A percentile compares a stretch with the other conserved stretches of the same genome.
Evolutionary conservation across 2,329 filamentous ascomycete genomes (phyloP).

Genomic region (Fusarium sulawesiense): DNA sequence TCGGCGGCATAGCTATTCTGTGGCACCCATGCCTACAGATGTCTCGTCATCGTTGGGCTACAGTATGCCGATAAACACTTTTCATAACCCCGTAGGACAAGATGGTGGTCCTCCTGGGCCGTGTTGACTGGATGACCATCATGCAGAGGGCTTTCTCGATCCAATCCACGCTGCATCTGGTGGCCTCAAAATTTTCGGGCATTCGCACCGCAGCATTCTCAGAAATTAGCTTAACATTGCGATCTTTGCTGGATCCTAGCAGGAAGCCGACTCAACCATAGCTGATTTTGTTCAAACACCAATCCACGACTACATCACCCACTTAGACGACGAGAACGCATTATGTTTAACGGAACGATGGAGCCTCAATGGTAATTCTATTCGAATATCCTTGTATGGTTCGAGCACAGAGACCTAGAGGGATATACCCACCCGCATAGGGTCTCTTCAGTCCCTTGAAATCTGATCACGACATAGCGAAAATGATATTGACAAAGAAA

Average conservation of each 20-base stretch:
- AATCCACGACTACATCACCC: neutral
- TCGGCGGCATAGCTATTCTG: slow-evolving; percentile 42
- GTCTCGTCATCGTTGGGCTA: slow-evolving; percentile 41
- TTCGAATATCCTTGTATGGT: neutral
- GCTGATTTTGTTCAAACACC: neutral
- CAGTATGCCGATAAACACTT: slow-evolving; percentile 43
- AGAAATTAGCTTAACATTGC: neutral
- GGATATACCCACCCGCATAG: neutral
- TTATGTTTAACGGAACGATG: neutral
- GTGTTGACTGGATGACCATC: slow-evolving; percentile 37
- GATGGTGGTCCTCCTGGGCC: slow-evolving; percentile 38
- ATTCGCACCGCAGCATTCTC: neutral
- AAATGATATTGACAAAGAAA: neutral
- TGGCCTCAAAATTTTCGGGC: slow-evolving; percentile 2
- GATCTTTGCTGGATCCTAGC: neutral
- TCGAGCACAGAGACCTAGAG: neutral
- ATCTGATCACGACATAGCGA: neutral
- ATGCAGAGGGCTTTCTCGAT: slow-evolving; percentile 12
- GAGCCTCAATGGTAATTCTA: neutral
- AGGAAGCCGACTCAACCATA: neutral
- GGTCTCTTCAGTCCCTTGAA: neutral
- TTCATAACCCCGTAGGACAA: slow-evolving; percentile 33
- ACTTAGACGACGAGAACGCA: neutral
- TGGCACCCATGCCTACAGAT: slow-evolving; percentile 38
- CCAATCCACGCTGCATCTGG: neutral